A percentile compares a stretch with the other conserved stretches of the same genome.
Conservation (phyloP, 768 basidiomycete genomes). For the Goffeauzyma gilvescens region DNA sequence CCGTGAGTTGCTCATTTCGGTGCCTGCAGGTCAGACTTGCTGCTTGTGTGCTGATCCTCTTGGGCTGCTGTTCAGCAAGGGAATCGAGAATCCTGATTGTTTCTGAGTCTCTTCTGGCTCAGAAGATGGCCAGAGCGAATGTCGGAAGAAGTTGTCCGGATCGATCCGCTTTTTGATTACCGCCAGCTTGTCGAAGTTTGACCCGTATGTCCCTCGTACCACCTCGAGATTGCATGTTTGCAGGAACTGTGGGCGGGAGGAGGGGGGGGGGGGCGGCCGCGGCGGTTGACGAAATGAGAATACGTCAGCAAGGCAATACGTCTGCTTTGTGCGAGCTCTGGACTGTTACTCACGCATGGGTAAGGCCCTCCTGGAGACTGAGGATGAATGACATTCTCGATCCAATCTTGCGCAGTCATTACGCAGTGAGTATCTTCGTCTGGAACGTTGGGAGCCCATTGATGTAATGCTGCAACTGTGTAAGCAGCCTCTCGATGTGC, state of each 20-base stretch:
- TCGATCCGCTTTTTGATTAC: conserved; percentile 60
- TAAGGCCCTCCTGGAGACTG: conserved; percentile 61
- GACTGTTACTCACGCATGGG: conserved; percentile 48
- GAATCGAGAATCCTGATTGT: too few species aligned
- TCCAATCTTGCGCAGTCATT: conserved; percentile 76
- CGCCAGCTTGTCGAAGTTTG: conserved; percentile 52
- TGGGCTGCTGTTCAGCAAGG: too few species aligned
- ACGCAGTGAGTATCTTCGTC: conserved; percentile 64
- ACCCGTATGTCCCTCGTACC: conserved; percentile 38
- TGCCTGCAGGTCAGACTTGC: too few species aligned
- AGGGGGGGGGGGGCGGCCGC: background rate
- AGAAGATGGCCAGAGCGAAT: conserved; percentile 53
- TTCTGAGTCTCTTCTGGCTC: too few species aligned
- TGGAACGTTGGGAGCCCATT: conserved; percentile 58
- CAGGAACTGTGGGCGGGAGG: conserved; percentile 18
- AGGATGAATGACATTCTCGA: conserved; percentile 49
- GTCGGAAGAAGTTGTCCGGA: conserved; percentile 53
- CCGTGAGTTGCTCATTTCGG: too few species aligned
- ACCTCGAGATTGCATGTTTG: conserved; percentile 20
- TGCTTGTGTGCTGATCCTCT: too few species aligned
- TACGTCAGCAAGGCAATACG: background rate
- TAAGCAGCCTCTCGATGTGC: conserved; percentile 61
- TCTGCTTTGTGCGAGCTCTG: background rate
- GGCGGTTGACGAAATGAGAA: too few species aligned
- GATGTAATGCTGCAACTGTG: conserved; percentile 74